Evolutionary conservation across 1,139 yeast species (phyloP), one percentile per base, ranked within the genome.

Genomic region (Kurtzmaniella natalensis): DNA sequence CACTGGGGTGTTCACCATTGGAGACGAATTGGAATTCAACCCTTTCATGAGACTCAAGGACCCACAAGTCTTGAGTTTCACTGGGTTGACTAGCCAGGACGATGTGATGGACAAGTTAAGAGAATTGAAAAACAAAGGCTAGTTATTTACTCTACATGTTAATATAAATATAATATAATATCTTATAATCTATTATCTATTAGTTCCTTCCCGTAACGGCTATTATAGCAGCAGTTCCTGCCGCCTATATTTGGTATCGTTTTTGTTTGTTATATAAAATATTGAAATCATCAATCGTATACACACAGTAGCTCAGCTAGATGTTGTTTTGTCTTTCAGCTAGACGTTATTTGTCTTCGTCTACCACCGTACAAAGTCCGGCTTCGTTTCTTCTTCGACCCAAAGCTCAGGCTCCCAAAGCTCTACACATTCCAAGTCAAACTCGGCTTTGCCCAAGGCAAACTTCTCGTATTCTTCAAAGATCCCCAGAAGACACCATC

Each of bases 401-500:
- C 53, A 52, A 24, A 70, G 49, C 37, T 66, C 72, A 2, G 76
- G 76, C 43, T 68, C 72, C 72, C 73, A 69, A 31, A 67, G 43
- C 50, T 61, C 67, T 32, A 67, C 69, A 38, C 71, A 71, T 55
- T 87, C 95, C 51, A 89, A 70, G 59, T 89, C 97, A 37, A 81
- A 83, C 47, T 87, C 96, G 11, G 92, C 89, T 59, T 89, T 92
- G 3, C 96, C 96, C 50, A 86, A 81, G 4, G 96, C 94, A 59
- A 87, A 92, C 55, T 85, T 79, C 41, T 84, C 88, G 57, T 92
- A 92, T 54, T 92, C 98, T 53, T 88, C 96, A 56, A 87, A 92
- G 4, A 87, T 83, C 1, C 96, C 95, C 35, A 95, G 82, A 50
- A 86, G 68, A 40, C 94, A 78, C 98, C 98, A 89, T 2, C 95